These are phyloP conservation scores for Sicyos edulis DNA, from an alignment of 306 rosid species.

Conservation along the genomic window DNA sequence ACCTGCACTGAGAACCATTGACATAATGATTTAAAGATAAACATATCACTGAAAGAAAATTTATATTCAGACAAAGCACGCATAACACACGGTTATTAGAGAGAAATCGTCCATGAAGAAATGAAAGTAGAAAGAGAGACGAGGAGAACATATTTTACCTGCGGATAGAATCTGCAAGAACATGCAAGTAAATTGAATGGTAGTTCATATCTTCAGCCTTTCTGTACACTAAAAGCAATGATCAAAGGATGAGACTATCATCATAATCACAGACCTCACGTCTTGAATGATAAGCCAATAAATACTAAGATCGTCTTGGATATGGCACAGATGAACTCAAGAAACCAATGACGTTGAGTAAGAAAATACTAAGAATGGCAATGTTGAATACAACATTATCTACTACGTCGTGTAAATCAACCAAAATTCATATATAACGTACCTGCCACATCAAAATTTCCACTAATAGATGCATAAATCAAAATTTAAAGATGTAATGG, in stretches of 20 bases:
- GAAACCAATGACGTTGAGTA: not conserved
- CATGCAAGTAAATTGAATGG: slow-evolving; percentile 87
- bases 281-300: not conserved
- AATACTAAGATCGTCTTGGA: not conserved
- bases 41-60: not conserved
- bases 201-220: slow-evolving; percentile 96
- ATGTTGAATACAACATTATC: not conserved
- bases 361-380: not conserved
- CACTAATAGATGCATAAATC: not conserved
- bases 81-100: not conserved
- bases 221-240: slow-evolving; percentile 68
- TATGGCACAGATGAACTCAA: not conserved
- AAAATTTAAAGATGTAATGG: not conserved
- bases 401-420: not conserved
- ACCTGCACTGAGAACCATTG: slow-evolving; percentile 85
- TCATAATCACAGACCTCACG: slow-evolving; percentile 5
- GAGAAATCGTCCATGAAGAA: slow-evolving; percentile 12
- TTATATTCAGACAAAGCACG: not conserved
- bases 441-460: not conserved
- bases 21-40: slow-evolving; percentile 36
- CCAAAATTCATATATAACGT: not conserved
- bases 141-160: slow-evolving; percentile 42
- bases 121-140: slow-evolving; percentile 14
- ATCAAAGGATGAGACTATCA: not conserved
- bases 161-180: slow-evolving; percentile 95